Conservation (phyloP, 106 monocot genomes). For the Dendrobium nobile region DNA sequence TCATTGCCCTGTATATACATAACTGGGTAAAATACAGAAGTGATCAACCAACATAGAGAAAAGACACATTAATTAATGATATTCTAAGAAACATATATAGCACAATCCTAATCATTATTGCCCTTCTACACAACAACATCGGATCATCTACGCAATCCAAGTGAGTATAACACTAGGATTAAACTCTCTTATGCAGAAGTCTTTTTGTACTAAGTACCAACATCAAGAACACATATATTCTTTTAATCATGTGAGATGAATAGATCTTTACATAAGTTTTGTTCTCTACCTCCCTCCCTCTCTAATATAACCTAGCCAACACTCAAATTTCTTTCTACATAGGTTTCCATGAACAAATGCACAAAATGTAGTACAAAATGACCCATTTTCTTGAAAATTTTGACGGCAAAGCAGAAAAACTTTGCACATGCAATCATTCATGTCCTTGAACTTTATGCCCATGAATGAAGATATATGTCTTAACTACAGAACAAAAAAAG, state of each 20-base stretch:
- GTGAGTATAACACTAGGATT: background rate
- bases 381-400: background rate
- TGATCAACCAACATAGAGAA: background rate
- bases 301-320: background rate
- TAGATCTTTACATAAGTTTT: background rate
- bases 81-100: background rate
- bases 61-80: background rate
- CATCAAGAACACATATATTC: background rate
- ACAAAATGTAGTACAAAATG: background rate
- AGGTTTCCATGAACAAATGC: background rate
- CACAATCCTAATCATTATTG: background rate
- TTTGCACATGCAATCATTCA: background rate
- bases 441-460: background rate
- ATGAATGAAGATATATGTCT: background rate
- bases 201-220: background rate
- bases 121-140: background rate
- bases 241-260: background rate
- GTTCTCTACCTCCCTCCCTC: background rate
- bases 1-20: slow-evolving; percentile 62
- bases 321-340: background rate
- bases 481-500: background rate
- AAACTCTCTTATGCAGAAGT: background rate
- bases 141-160: background rate
- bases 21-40: background rate
- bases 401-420: background rate